Base-by-base conservation (phyloP, 768 basidiomycete species). In the Strobilomyces dryophilus region DNA sequence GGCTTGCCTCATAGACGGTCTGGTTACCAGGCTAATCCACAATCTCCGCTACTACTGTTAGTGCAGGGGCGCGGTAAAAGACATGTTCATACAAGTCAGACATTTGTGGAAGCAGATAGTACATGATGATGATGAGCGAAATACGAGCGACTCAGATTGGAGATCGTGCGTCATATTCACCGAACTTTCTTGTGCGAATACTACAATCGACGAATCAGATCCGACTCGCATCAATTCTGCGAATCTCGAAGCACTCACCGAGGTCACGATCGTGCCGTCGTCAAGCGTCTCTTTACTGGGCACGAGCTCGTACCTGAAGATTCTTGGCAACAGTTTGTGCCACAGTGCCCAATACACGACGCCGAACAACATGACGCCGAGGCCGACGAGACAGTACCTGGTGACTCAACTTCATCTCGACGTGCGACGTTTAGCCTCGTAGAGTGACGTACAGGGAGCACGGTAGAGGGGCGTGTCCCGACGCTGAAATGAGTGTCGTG, bases 391-490 rank as follows among this genome's bases (percentile, higher is more conserved):
- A 55, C 76, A 78, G 60, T 80, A 81, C 55, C 77, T 79, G 27
- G 47, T 17, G 37, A 45, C 18, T 20, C 49, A 42, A 4, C 10
- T 29, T 9, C 20, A 21, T 1, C 11, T 46, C 11, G 46, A 29
- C 17, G 26, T 21, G 18, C 11, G 6, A n/a, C 15, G 5, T 5
- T 37, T 17, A n/a, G 14, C 17, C 31, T 21, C 32, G 18, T 14
- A 20, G 6, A 3, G 4, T n/a, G 15, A 54, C 57, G 14, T 52
- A 77, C 74, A 84, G 57, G 59, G 82, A 83, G 55, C 83, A 83
- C 1, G 82, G 81, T n/a, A 84, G 62, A 11, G 83, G 79, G 81
- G 81, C 1, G 81, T 82, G 57, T 84, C 81, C 14, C 27, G 27
- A 18, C 1, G n/a, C 12, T 12, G 18, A 4, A 29, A 31, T 49